Evolutionary conservation across 805 yeast genomes (phyloP), one percentile per base, ranked within the genome.

Genomic region (Saccharomycopsis sp.): DNA sequence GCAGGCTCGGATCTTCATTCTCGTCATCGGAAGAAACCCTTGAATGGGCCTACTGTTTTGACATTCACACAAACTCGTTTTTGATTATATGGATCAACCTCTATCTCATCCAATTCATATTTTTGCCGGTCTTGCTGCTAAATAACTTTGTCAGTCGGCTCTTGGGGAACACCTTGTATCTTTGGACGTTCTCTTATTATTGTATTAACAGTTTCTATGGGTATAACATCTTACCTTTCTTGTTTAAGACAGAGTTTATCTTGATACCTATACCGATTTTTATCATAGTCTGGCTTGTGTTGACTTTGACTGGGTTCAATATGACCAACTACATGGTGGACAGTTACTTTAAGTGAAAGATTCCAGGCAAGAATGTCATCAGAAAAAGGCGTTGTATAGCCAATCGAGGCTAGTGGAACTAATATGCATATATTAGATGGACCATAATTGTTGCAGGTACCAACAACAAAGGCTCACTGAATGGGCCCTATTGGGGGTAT

Each of bases 1-100:
- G 51, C 37, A 50, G 50, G 20, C 46, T 73, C 46, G 69, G 70
- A 29, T 70, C 67, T 51, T 47, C 57, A 20, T 34, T 63, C 1
- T 50, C 58, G 2, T 24, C 53, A 2, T 54, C 60, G 68, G 75
- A 73, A 34, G 75, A 71, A 24, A 72, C 76, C 47, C 73, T 89
- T 56, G 97, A 91, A 68, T 91, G 97, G 97, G 91, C 92, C 1
- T 91, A 89, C 68, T 90, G 97, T 73, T 91, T 91, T 68, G 97
- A 91, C 66, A 85, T 91, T 24, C 97, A 91, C 71, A 89, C 97
- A 74, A 91, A 91, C 70, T 81, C 96, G n/a, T 90, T 87, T 68
- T 72, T 90, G 62, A 75, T 85, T 15, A 83, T 90, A 50, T 89
- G 96, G 96, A 77, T 89, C 55, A 71, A 80, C 54, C 74, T 90